Evolutionary conservation across 164 flowering plant genomes (phyloP).

Genomic region (Kingdonia uniflora): DNA sequence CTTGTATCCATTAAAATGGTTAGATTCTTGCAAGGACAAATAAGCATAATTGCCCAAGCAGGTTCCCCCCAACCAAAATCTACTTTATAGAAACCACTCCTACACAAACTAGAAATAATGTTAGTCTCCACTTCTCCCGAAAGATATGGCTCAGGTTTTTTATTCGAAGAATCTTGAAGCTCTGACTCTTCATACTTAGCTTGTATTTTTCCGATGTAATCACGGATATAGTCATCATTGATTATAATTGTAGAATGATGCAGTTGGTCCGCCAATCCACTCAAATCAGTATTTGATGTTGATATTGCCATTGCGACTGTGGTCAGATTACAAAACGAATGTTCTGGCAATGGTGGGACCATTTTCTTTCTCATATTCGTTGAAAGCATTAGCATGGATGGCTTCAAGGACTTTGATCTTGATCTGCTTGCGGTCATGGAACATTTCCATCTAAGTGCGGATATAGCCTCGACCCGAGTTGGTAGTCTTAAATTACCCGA

Average conservation of each 20-base stretch:
- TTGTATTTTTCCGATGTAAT: background rate
- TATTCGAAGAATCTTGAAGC: background rate
- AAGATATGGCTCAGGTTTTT: background rate
- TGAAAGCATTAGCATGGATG: constrained; percentile 18
- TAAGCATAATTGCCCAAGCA: constrained; percentile 20
- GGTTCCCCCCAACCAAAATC: constrained; percentile 49
- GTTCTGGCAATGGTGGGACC: constrained; percentile 16
- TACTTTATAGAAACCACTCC: constrained; percentile 18
- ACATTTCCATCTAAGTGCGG: constrained; percentile 42
- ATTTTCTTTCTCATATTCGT: constrained; percentile 34
- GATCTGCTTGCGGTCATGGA: constrained; percentile 7
- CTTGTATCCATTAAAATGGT: constrained; percentile 15
- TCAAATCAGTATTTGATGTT: background rate
- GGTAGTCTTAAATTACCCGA: constrained; percentile 14
- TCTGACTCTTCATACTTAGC: background rate
- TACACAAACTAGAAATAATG: constrained; percentile 21
- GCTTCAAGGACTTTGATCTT: background rate
- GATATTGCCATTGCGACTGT: constrained; percentile 13
- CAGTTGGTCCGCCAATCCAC: constrained; percentile 8
- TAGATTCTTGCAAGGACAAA: constrained; percentile 5
- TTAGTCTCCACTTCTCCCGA: constrained; percentile 5
- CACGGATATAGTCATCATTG: constrained; percentile 2
- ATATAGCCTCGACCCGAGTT: constrained; percentile 34
- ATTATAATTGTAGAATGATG: constrained; percentile 9
- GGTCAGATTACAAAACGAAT: constrained; percentile 29